Conservation (phyloP, 1,139 yeast species). For the Kodamaea arcana region DNA sequence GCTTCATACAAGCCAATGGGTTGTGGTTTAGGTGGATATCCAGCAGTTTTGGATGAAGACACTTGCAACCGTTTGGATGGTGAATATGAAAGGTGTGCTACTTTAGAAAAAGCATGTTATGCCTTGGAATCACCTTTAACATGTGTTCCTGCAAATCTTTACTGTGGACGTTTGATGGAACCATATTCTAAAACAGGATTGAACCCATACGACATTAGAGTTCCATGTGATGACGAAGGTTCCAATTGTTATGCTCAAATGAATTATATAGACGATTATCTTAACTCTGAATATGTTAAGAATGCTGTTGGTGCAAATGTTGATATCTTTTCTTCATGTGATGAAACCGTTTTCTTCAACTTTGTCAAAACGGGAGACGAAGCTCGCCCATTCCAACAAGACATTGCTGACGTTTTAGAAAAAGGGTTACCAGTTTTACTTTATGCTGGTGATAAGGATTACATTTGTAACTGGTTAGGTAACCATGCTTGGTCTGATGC, state of each 20-base stretch:
- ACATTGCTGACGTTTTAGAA: constrained; percentile 55
- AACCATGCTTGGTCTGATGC: constrained; percentile 34
- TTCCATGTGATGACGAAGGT: constrained; percentile 48
- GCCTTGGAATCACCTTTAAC: constrained; percentile 38
- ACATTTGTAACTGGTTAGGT: constrained; percentile 39
- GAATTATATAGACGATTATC: constrained; percentile 51
- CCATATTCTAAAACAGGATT: constrained; percentile 59
- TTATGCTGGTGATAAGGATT: constrained; percentile 41
- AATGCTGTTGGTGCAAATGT: constrained; percentile 60
- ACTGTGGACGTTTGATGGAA: constrained; percentile 38
- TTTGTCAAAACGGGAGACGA: constrained; percentile 61
- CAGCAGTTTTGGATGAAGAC: constrained; percentile 57
- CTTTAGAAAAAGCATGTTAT: constrained; percentile 53
- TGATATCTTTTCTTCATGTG: constrained; percentile 53
- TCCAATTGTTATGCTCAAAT: constrained; percentile 57
- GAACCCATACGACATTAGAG: constrained; percentile 68
- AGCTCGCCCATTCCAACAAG: constrained; percentile 61
- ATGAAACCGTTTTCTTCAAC: constrained; percentile 49
- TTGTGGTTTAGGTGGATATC: constrained; percentile 78
- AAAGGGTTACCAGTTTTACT: constrained; percentile 37
- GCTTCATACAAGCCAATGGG: constrained; percentile 77
- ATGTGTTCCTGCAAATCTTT: constrained; percentile 52
- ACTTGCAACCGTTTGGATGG: constrained; percentile 52
- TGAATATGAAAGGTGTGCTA: constrained; percentile 55
- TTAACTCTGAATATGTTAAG: constrained; percentile 59